Percentiles rank a stretch among this genome's conserved stretches.
These are phyloP conservation scores for Penicillium paneum DNA, from an alignment of 2,329 filamentous ascomycete genomes.

Conservation along the genomic window DNA sequence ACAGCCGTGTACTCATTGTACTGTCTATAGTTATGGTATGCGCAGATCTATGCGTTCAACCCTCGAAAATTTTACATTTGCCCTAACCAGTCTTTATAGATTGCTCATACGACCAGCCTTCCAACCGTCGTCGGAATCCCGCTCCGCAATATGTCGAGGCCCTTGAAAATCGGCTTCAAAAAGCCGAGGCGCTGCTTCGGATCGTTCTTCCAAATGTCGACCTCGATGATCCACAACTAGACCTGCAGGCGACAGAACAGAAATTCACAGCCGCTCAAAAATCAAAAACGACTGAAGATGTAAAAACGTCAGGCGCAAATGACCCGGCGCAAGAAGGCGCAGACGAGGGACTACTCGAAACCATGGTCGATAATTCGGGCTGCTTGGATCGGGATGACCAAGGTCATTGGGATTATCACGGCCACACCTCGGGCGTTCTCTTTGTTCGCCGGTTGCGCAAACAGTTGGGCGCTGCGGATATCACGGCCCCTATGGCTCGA, in stretches of 20 bases:
- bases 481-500: conserved; percentile 54
- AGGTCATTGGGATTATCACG: conserved; percentile 93
- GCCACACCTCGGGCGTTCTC: conserved; percentile 84
- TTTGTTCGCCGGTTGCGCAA: conserved; percentile 85
- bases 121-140: conserved; percentile 84
- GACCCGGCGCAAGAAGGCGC: conserved; percentile 42
- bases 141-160: conserved; percentile 91
- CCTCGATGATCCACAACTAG: conserved; percentile 78
- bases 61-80: neutral
- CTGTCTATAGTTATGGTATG: conserved; percentile 96
- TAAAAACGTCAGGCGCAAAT: conserved; percentile 22
- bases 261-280: conserved; percentile 48
- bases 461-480: conserved; percentile 68
- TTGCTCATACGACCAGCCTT: conserved; percentile 93
- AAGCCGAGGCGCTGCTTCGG: conserved; percentile 74
- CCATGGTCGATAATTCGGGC: conserved; percentile 92
- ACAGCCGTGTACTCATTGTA: conserved; percentile 90
- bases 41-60: neutral
- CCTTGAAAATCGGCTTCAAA: conserved; percentile 75
- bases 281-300: conserved; percentile 22
- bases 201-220: conserved; percentile 81
- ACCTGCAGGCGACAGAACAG: conserved; percentile 71
- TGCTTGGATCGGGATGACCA: conserved; percentile 87
- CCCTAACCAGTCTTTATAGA: conserved; percentile 53
- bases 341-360: conserved; percentile 74